Conservation (phyloP, 2,329 filamentous ascomycete species). For the Tolypocladium amazonense region DNA sequence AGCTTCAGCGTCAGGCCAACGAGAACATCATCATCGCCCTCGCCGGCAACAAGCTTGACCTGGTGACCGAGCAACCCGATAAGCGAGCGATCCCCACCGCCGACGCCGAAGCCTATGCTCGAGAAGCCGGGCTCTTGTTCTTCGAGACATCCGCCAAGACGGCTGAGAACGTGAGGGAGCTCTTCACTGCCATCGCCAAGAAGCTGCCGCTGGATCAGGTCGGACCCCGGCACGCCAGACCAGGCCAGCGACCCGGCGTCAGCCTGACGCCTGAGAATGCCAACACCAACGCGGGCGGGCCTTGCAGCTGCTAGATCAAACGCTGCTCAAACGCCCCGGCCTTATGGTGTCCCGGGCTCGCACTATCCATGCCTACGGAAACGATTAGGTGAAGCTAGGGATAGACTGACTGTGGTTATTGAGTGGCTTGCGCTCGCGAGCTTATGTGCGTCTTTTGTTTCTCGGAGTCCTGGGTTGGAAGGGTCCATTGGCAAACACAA, state of each 20-base stretch:
- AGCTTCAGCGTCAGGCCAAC: slow-evolving; percentile 96
- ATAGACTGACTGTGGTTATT: slow-evolving; percentile 17
- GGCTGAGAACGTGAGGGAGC: slow-evolving; percentile 85
- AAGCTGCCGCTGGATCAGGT: slow-evolving; percentile 94
- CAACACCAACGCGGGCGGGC: slow-evolving; percentile 45
- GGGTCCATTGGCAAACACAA: slow-evolving; percentile 23
- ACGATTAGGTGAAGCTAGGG: slow-evolving; percentile 12
- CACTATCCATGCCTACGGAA: slow-evolving; percentile 12
- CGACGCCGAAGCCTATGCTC: slow-evolving; percentile 91
- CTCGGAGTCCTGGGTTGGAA: slow-evolving; percentile 30
- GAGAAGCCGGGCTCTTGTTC: slow-evolving; percentile 87
- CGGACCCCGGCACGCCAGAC: slow-evolving; percentile 76
- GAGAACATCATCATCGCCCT: slow-evolving; percentile 99
- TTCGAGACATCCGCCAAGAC: slow-evolving; percentile 99
- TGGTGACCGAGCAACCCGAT: slow-evolving; percentile 88
- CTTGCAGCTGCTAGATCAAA: slow-evolving; percentile 44
- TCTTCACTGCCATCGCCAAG: slow-evolving; percentile 97
- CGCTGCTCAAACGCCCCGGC: not conserved
- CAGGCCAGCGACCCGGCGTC: slow-evolving; percentile 49
- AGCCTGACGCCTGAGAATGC: slow-evolving; percentile 45
- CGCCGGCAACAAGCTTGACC: slow-evolving; percentile 93
- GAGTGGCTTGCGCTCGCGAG: slow-evolving; percentile 15
- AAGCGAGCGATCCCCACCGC: slow-evolving; percentile 84
- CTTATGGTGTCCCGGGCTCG: slow-evolving; percentile 4
- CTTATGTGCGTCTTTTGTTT: slow-evolving; percentile 23